Percentiles rank a stretch among this genome's conserved stretches.
phyloP scores from a whole-genome alignment of 345 rosid species.

The Lagerstroemia speciosa region DNA sequence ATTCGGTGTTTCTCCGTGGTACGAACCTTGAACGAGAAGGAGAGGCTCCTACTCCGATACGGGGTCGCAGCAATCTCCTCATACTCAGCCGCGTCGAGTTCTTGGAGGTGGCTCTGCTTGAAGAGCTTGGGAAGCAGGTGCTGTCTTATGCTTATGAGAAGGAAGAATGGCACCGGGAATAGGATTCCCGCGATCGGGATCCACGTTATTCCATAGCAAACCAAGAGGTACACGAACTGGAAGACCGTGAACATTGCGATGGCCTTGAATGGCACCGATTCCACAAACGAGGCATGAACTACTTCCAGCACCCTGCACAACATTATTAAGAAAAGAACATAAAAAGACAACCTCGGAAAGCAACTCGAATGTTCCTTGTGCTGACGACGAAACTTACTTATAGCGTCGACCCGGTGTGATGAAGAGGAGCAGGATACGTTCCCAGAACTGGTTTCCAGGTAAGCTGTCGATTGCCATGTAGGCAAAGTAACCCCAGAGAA shows the following conservation, averaged over 20 bases:
- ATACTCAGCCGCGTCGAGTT: conserved; percentile 66
- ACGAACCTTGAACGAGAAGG: conserved; percentile 39
- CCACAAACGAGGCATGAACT: conserved; percentile 64
- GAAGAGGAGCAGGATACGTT: conserved; percentile 62
- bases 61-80: conserved; percentile 59
- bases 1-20: background rate
- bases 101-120: conserved; percentile 47
- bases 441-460: conserved; percentile 88
- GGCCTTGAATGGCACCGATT: conserved; percentile 56
- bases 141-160: conserved; percentile 56
- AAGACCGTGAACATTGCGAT: conserved; percentile 52
- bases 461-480: conserved; percentile 91
- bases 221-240: conserved; percentile 51
- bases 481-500: conserved; percentile 86
- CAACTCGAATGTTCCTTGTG: background rate
- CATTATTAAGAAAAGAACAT: conserved; percentile 2
- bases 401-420: conserved; percentile 57
- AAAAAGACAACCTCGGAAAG: background rate
- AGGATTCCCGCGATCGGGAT: conserved; percentile 67
- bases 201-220: conserved; percentile 77
- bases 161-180: conserved; percentile 70
- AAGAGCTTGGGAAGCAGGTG: conserved; percentile 59
- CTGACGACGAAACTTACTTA: conserved; percentile 39
- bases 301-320: conserved; percentile 61
- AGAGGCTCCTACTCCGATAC: conserved; percentile 30